Percentiles rank a stretch among this genome's conserved stretches.
Conservation (phyloP, 495 filamentous ascomycete species). For the Penicillium turbatum region DNA sequence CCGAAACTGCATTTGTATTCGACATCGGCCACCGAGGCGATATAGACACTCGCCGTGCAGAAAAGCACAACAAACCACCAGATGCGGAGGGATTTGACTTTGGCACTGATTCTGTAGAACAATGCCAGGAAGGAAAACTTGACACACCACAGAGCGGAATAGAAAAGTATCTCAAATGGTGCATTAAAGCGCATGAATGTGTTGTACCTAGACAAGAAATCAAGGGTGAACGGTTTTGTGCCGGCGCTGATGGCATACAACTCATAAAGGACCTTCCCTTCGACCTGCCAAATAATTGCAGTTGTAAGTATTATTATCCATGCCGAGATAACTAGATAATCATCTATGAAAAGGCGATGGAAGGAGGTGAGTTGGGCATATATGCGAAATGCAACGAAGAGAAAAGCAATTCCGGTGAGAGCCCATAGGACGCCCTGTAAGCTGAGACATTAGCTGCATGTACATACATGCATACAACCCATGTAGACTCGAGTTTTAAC, state of each 20-base stretch:
- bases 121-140: slow-evolving; percentile 27
- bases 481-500: no score
- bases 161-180: slow-evolving; percentile 18
- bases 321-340: slow-evolving; percentile 18
- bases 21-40: slow-evolving; percentile 12
- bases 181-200: slow-evolving; percentile 12
- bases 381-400: slow-evolving; percentile 20
- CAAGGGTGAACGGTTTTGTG: not conserved
- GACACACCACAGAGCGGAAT: slow-evolving; percentile 20
- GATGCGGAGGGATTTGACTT: slow-evolving; percentile 10
- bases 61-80: slow-evolving; percentile 20
- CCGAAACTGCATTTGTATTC: slow-evolving; percentile 23
- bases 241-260: slow-evolving; percentile 9
- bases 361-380: slow-evolving; percentile 21
- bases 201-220: slow-evolving; percentile 8
- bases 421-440: slow-evolving; percentile 9
- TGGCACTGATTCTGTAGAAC: slow-evolving; percentile 20
- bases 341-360: slow-evolving; percentile 20
- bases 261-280: slow-evolving; percentile 11
- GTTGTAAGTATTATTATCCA: slow-evolving; percentile 23
- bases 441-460: not conserved
- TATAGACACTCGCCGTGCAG: slow-evolving; percentile 12
- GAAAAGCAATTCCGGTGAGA: slow-evolving; percentile 18
- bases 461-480: no score
- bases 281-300: slow-evolving; percentile 21